These are phyloP conservation scores for Microstroma glucosiphilum DNA, from an alignment of 1,284 basidiomycete species.

Conservation along the genomic window DNA sequence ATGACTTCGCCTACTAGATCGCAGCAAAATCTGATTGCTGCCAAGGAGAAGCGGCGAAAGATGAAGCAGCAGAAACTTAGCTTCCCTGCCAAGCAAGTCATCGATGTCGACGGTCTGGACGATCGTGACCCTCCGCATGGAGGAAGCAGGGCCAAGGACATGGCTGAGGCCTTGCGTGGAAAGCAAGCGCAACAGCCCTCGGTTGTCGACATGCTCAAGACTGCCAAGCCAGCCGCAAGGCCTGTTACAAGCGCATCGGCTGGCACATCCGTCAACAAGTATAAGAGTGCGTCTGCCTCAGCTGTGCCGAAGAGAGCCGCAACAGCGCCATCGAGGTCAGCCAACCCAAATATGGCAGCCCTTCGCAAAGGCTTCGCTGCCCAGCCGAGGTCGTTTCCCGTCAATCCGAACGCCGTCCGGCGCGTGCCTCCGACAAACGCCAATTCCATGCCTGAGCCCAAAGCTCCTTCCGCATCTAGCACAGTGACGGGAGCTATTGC, in stretches of 20 bases:
- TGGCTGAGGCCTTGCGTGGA: no score
- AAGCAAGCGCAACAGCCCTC: not conserved
- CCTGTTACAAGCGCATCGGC: constrained; percentile 13
- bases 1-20: not conserved
- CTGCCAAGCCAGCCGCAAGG: not conserved
- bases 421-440: constrained; percentile 16
- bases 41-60: constrained; percentile 14
- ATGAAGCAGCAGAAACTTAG: constrained; percentile 38
- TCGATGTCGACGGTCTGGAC: constrained; percentile 25
- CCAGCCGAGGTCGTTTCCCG: not conserved
- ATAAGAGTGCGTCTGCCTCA: constrained; percentile 14
- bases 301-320: not conserved
- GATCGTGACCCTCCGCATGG: no score
- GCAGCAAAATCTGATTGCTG: not conserved
- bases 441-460: constrained; percentile 19
- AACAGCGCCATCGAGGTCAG: not conserved
- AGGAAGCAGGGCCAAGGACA: no score
- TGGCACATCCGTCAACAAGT: constrained; percentile 26
- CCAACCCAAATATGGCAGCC: not conserved
- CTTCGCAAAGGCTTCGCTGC: not conserved
- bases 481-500: constrained; percentile 27
- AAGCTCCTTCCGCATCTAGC: constrained; percentile 35
- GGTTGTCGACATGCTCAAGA: not conserved
- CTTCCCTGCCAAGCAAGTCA: constrained; percentile 25
- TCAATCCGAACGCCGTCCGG: constrained; percentile 18